Percentiles rank a stretch among this genome's conserved stretches.
phyloP scores from a whole-genome alignment of 202 grass and related monocot species.

The Tripidium arundinaceum region DNA sequence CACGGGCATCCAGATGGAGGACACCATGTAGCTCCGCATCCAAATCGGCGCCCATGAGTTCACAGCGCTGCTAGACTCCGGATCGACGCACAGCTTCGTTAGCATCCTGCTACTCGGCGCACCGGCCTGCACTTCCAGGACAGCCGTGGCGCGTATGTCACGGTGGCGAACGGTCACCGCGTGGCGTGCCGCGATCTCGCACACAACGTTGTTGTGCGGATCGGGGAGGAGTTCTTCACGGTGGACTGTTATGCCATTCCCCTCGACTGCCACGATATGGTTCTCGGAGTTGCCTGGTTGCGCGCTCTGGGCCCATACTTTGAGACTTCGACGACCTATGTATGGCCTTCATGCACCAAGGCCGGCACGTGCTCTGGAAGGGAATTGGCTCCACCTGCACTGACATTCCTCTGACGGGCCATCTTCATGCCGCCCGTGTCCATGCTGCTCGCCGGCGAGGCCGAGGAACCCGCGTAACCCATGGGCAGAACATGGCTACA shows the following conservation, averaged over 20 bases:
- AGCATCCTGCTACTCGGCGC: neutral
- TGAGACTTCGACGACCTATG: neutral
- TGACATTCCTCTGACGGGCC: neutral
- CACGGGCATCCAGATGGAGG: neutral
- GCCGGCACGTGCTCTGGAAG: neutral
- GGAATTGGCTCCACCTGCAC: neutral
- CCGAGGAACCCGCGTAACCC: too few relatives aligned
- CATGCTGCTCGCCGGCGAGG: too few relatives aligned
- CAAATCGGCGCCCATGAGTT: neutral
- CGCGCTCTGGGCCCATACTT: neutral
- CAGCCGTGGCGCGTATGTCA: rapidly evolving
- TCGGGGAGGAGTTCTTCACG: neutral
- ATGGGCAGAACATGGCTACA: too few relatives aligned
- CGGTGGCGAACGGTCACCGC: neutral
- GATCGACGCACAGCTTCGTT: neutral
- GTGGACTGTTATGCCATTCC: neutral
- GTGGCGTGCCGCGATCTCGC: too few relatives aligned
- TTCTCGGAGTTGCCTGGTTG: rapidly evolving
- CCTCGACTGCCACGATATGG: neutral
- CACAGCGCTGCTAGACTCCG: neutral
- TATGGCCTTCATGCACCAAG: neutral
- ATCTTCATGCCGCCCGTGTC: neutral
- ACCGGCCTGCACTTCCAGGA: neutral
- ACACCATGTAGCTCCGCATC: neutral
- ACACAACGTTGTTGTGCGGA: too few relatives aligned